These are phyloP conservation scores for Leccinellum albellum DNA, from an alignment of 768 basidiomycete genomes.

Conservation along the genomic window DNA sequence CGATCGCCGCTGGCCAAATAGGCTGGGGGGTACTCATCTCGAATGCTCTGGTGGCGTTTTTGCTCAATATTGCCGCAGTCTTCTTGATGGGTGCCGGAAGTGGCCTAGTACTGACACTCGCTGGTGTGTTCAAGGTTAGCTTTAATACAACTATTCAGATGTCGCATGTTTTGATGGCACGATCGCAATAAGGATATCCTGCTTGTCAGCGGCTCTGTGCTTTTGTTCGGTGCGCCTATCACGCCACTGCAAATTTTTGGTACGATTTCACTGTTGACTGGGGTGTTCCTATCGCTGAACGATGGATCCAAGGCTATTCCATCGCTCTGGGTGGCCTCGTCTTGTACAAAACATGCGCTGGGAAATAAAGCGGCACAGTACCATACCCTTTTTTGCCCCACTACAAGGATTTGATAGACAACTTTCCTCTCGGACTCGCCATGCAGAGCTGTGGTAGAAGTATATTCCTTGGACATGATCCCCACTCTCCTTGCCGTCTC, in stretches of 20 bases:
- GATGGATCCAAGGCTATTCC: slow-evolving; percentile 62
- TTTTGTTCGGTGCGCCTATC: slow-evolving; percentile 77
- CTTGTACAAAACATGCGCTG: slow-evolving; percentile 75
- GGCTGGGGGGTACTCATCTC: slow-evolving; percentile 70
- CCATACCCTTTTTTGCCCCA: background rate
- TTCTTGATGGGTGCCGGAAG: slow-evolving; percentile 88
- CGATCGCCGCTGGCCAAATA: slow-evolving; percentile 46
- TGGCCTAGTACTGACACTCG: slow-evolving; percentile 86
- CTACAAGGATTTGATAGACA: background rate
- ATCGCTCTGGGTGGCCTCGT: slow-evolving; percentile 83
- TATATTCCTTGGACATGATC: background rate
- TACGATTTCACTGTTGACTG: slow-evolving; percentile 22
- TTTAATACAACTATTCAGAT: background rate
- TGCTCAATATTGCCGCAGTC: slow-evolving; percentile 89
- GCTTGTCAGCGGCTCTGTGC: slow-evolving; percentile 85
- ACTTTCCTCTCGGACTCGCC: background rate
- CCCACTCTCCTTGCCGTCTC: background rate
- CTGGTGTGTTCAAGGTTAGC: slow-evolving; percentile 86
- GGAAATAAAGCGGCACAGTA: slow-evolving; percentile 39
- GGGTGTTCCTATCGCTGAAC: background rate
- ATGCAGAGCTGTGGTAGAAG: background rate
- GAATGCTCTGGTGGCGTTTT: slow-evolving; percentile 86
- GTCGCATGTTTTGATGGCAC: slow-evolving; percentile 9
- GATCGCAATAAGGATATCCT: slow-evolving; percentile 70
- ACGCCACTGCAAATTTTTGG: slow-evolving; percentile 85